Conservation (phyloP, 805 yeast species). For the Schizosaccharomyces lindneri region DNA sequence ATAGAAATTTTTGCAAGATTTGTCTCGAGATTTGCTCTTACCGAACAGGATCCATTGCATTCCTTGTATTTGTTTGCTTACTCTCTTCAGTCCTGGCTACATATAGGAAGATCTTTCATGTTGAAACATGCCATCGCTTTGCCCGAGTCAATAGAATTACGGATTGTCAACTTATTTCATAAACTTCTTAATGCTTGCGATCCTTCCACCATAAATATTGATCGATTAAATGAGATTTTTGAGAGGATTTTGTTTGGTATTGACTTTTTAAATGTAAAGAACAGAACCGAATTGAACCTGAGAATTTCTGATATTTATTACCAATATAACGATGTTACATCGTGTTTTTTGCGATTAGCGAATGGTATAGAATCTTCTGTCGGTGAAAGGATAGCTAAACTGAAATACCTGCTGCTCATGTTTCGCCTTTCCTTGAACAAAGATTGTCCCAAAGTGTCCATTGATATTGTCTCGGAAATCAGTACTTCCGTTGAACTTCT, state of each 20-base stretch:
- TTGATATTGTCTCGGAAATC: no score
- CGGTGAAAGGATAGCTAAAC: background rate
- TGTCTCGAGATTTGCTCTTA: background rate
- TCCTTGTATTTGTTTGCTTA: background rate
- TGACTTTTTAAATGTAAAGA: no score
- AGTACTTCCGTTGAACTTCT: no score
- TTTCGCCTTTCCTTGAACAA: background rate
- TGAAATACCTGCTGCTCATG: background rate
- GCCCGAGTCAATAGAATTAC: no score
- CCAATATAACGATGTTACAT: background rate
- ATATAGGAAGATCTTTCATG: background rate
- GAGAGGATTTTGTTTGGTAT: no score
- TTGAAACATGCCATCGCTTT: no score
- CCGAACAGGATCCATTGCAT: background rate
- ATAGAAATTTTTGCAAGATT: background rate
- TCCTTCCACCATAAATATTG: no score
- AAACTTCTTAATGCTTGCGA: no score
- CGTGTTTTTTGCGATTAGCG: background rate
- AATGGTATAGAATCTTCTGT: background rate
- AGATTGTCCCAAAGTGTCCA: background rate
- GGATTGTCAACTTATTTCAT: no score
- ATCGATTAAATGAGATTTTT: no score
- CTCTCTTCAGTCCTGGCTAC: background rate
- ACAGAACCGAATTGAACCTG: no score
- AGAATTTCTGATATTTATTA: background rate